Evolutionary conservation across 768 basidiomycete genomes (phyloP).

Genomic region (Tricholoma flavovirens): DNA sequence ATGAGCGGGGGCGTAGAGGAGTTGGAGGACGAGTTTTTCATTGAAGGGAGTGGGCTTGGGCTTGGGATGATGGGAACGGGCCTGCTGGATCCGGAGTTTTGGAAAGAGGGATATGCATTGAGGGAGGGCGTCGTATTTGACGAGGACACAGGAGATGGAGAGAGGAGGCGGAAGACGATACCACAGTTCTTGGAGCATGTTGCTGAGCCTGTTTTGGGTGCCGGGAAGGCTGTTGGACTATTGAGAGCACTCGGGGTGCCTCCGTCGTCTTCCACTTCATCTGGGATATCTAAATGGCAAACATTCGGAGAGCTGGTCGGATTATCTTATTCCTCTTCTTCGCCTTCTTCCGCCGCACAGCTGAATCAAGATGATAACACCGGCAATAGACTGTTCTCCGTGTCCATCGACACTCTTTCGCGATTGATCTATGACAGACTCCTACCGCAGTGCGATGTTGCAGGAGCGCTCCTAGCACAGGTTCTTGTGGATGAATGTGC

Average conservation of each 20-base stretch:
- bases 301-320: conserved; percentile 37
- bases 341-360: not conserved
- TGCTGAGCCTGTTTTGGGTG: conserved; percentile 51
- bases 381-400: conserved; percentile 30
- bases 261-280: conserved; percentile 9
- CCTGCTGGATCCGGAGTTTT: conserved; percentile 69
- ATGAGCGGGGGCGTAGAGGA: conserved; percentile 26
- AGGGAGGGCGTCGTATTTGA: conserved; percentile 34
- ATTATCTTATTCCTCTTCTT: conserved; percentile 16
- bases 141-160: conserved; percentile 7
- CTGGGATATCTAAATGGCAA: conserved; percentile 30
- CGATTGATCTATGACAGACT: conserved; percentile 59
- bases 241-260: conserved; percentile 53
- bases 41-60: conserved; percentile 62
- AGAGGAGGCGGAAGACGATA: conserved; percentile 28
- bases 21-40: conserved; percentile 75
- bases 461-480: conserved; percentile 47
- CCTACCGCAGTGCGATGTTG: conserved; percentile 46
- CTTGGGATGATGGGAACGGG: conserved; percentile 42
- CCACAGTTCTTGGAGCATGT: conserved; percentile 61
- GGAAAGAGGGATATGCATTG: conserved; percentile 66
- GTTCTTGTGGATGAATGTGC: conserved; percentile 64
- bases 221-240: conserved; percentile 75
- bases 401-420: conserved; percentile 59
- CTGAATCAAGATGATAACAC: conserved; percentile 2